Evolutionary conservation across 805 yeast genomes (phyloP).

Genomic region (Tetrapisispora fleetii): DNA sequence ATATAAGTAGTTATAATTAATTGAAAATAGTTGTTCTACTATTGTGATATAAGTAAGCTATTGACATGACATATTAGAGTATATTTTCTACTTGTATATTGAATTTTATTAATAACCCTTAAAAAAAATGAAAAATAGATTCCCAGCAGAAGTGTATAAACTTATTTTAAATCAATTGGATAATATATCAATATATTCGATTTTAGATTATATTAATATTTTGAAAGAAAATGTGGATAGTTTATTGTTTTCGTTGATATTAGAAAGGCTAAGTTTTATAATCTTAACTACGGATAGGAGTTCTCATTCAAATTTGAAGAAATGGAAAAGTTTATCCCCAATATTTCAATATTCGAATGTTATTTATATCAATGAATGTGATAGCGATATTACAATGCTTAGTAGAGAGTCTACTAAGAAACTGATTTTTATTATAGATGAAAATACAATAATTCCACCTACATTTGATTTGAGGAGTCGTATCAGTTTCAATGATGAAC

Average conservation of each 20-base stretch:
- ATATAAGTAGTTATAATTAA: too few species aligned
- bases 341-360: neutral
- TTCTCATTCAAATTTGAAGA: neutral
- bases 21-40: too few species aligned
- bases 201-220: slow-evolving; percentile 1
- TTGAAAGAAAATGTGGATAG: neutral
- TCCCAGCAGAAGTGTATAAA: slow-evolving; percentile 1
- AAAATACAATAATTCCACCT: neutral
- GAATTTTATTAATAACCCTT: neutral
- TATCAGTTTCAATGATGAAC: neutral
- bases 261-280: neutral
- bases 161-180: slow-evolving; percentile 2
- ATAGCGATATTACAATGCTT: neutral
- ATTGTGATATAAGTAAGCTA: too few species aligned
- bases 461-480: neutral
- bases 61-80: neutral
- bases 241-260: neutral
- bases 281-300: neutral
- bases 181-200: neutral
- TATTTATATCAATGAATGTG: neutral
- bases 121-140: neutral
- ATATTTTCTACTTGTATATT: too few species aligned
- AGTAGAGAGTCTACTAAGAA: neutral
- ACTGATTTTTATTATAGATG: neutral
- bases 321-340: neutral